Percentiles rank a stretch among this genome's conserved stretches.
These are phyloP conservation scores for Skeletonema potamos DNA, from an alignment of 108 stramenopile species.

Conservation along the genomic window DNA sequence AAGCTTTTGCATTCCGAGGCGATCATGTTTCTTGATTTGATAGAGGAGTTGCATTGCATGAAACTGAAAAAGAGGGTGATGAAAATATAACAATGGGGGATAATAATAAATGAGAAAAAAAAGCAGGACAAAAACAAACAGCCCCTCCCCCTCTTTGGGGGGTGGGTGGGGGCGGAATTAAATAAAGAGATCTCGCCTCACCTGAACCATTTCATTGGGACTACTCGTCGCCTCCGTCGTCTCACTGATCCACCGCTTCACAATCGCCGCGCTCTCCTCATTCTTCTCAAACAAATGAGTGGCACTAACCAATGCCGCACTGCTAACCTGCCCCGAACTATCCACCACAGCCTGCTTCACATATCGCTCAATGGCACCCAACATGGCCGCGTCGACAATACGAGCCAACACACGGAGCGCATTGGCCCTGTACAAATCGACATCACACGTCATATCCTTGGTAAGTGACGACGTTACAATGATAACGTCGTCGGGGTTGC, in stretches of 20 bases:
- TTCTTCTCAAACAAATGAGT: conserved; percentile 71
- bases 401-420: conserved; percentile 95
- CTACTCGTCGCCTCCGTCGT: conserved; percentile 92
- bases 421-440: conserved; percentile 98
- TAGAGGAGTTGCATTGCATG: conserved; percentile 99
- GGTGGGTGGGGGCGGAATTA: background rate
- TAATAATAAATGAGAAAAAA: background rate
- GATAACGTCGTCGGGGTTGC: conserved; percentile 98
- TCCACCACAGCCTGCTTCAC: conserved; percentile 99
- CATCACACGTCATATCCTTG: conserved; percentile 99
- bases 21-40: conserved; percentile 96
- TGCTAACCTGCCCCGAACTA: conserved; percentile 92
- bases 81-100: background rate
- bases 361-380: conserved; percentile 98
- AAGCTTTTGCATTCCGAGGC: conserved; percentile 95
- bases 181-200: conserved; percentile 27
- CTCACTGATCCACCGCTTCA: conserved; percentile 93
- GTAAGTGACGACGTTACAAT: conserved; percentile 97
- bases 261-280: conserved; percentile 82
- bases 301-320: conserved; percentile 92
- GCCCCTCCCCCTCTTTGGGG: background rate
- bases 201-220: conserved; percentile 96
- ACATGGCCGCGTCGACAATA: conserved; percentile 98
- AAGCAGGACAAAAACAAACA: background rate
- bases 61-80: conserved; percentile 50